Conservation (phyloP, 768 basidiomycete genomes). For the Lyophyllum semitale region DNA sequence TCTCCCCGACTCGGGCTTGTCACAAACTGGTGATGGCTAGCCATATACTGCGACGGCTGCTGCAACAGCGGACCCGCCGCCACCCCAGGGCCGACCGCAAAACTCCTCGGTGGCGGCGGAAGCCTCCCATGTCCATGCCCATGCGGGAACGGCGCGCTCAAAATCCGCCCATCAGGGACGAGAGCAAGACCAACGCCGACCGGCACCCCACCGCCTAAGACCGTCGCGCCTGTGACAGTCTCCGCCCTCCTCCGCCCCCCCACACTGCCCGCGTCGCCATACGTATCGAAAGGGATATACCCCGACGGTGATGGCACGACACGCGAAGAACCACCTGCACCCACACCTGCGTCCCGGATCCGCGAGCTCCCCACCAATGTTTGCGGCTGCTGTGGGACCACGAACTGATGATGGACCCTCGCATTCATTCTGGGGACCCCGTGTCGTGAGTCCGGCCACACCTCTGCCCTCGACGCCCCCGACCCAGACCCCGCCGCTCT, state of each 20-base stretch:
- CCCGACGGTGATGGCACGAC: neutral
- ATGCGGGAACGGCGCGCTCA: conserved; percentile 2
- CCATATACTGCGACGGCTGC: neutral
- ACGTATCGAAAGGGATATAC: neutral
- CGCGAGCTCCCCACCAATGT: conserved; percentile 10
- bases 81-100: conserved; percentile 1
- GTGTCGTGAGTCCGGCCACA: neutral
- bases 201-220: neutral
- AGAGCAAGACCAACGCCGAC: neutral
- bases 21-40: neutral
- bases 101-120: neutral
- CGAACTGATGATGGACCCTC: neutral
- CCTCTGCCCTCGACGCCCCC: neutral
- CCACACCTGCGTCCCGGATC: neutral
- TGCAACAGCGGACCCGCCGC: conserved; percentile 8
- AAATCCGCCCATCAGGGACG: neutral
- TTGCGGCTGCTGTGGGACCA: neutral
- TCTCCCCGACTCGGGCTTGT: neutral
- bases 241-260: conserved; percentile 14
- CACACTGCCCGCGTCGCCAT: neutral
- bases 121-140: conserved; percentile 12
- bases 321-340: neutral
- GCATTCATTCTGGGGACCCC: neutral
- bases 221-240: conserved; percentile 15
- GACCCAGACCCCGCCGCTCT: neutral